A percentile compares a stretch with the other conserved stretches of the same genome.
phyloP scores from a whole-genome alignment of 1,284 basidiomycete genomes.

The Hymenochaete sp. region DNA sequence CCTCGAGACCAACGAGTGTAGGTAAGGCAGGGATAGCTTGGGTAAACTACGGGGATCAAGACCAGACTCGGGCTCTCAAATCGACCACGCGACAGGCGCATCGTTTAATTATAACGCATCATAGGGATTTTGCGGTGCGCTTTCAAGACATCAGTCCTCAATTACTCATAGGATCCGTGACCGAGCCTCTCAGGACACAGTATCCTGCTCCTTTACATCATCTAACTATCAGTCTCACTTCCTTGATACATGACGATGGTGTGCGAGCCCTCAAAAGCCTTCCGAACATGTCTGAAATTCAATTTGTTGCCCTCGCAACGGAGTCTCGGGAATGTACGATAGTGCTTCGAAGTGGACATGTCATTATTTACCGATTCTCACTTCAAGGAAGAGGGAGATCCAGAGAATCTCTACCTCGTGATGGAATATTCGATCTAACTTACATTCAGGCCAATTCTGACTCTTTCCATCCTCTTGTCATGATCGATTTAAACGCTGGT shows the following conservation, averaged over 20 bases:
- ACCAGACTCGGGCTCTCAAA: constrained; percentile 30
- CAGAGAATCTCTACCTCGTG: too few relatives aligned
- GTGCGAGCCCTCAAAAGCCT: constrained; percentile 29
- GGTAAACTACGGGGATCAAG: constrained; percentile 36
- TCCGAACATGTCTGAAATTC: constrained; percentile 35
- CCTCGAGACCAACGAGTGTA: too few relatives aligned
- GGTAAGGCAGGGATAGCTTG: constrained; percentile 44
- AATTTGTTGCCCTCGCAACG: constrained; percentile 48
- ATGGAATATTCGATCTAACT: constrained; percentile 41
- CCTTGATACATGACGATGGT: constrained; percentile 37
- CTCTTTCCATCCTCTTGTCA: constrained; percentile 53
- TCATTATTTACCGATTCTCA: constrained; percentile 52
- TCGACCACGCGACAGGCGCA: constrained; percentile 38
- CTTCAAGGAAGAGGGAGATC: too few relatives aligned
- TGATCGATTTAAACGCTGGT: constrained; percentile 45
- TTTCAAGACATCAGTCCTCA: constrained; percentile 67
- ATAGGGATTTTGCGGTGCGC: constrained; percentile 56
- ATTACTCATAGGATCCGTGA: constrained; percentile 42
- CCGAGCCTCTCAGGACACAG: constrained; percentile 39
- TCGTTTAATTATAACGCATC: constrained; percentile 59
- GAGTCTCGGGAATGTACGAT: constrained; percentile 64
- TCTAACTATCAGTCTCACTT: constrained; percentile 57
- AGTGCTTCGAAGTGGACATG: constrained; percentile 54
- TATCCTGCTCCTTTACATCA: constrained; percentile 56
- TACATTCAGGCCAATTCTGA: constrained; percentile 34